A percentile compares a stretch with the other conserved stretches of the same genome.
phyloP scores from a whole-genome alignment of 1,139 yeast species.

The Geotrichum reessii region DNA sequence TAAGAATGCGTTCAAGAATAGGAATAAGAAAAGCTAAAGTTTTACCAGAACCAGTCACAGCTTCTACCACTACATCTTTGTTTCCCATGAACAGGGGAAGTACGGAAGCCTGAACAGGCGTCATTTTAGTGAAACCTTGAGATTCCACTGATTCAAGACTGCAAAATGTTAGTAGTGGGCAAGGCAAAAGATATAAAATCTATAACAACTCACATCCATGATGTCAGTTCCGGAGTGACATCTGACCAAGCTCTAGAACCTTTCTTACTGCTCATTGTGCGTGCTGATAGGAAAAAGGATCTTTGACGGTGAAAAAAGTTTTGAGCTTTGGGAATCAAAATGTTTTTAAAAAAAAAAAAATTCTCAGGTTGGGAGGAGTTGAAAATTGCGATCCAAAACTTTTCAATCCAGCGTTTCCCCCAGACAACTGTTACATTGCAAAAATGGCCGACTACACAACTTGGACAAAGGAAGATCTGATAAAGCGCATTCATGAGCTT shows the following conservation, averaged over 20 bases:
- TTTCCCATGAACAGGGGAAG: constrained; percentile 82
- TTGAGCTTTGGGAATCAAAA: not conserved
- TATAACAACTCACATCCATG: constrained; percentile 29
- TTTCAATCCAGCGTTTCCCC: not conserved
- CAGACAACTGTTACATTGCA: not conserved
- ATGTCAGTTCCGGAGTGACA: constrained; percentile 27
- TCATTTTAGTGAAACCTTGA: constrained; percentile 76
- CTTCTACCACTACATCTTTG: constrained; percentile 91
- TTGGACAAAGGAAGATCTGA: constrained; percentile 52
- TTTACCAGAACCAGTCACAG: constrained; percentile 96
- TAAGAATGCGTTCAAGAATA: constrained; percentile 57
- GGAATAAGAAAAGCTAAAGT: constrained; percentile 86
- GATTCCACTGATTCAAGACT: constrained; percentile 57
- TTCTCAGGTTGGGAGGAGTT: constrained; percentile 11
- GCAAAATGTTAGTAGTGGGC: not conserved
- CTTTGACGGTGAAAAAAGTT: not conserved
- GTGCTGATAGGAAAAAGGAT: not conserved
- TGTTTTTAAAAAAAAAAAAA: constrained; percentile 2
- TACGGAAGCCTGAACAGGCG: constrained; percentile 96
- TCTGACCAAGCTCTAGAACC: constrained; percentile 30
- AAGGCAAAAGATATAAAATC: not conserved
- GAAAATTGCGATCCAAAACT: not conserved
- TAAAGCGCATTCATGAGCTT: constrained; percentile 44
- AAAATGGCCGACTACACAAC: constrained; percentile 10
- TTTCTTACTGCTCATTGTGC: constrained; percentile 4